Base-by-base conservation (phyloP, 371 early-diverging fungal species). In the Mucor mucedo region DNA sequence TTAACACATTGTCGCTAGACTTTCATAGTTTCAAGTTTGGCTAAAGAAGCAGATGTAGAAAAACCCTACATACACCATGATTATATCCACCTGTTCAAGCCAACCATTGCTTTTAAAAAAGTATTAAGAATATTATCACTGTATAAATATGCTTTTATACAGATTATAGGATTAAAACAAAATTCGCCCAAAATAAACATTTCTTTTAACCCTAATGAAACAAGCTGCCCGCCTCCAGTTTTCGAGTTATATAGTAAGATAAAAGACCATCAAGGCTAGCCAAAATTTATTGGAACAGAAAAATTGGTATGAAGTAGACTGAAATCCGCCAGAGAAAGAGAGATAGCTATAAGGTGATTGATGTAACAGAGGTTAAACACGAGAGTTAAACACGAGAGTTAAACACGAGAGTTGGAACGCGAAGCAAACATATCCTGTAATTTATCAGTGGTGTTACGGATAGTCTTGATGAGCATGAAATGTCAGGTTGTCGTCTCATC, bases 61-160 rank as follows among this genome's bases (percentile, higher is more conserved):
- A 60, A 65, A 55, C 55, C 66, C 55, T 65, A 49, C 29, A 47
- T 60, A n/a, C 55, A 60, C 29, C 60, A 65, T 60, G 33, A 55
- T 50, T 65, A 55, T 55, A 60, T 49, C 30, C 60, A 60, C 49
- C 49, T 60, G n/a, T 60, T 65, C 27, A 54, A 60, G 45, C 60
- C 55, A 55, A 60, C 60, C 49, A 55, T 52, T 52, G 28, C 55
- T 49, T 55, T 62, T 40, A 55, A 49, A 55, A 62, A 62, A 35
- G 7, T 35, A 5, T 35, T 35, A n/a, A n/a, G n/a, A n/a, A n/a
- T n/a, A n/a, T n/a, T n/a, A n/a, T n/a, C n/a, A n/a, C n/a, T n/a
- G n/a, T n/a, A n/a, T n/a, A n/a, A n/a, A n/a, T n/a, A n/a, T n/a
- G n/a, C n/a, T n/a, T n/a, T n/a, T n/a, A n/a, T n/a, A n/a, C n/a